phyloP scores from a whole-genome alignment of 352 stramenopile species.

The Phytophthora fragariaefolia region DNA sequence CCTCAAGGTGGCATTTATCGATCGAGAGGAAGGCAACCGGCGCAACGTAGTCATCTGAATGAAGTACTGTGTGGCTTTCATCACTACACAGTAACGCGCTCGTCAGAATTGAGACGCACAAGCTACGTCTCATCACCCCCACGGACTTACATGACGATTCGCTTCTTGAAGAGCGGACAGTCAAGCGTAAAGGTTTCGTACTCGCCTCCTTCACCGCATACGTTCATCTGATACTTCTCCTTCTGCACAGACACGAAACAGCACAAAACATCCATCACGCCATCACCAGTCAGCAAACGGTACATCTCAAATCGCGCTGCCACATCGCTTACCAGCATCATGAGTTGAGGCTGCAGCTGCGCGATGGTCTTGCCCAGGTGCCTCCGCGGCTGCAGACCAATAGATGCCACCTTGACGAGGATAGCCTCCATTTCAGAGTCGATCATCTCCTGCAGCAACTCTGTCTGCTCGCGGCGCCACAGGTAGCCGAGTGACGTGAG shows the following conservation, averaged over 20 bases:
- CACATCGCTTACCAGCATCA: slow-evolving; percentile 64
- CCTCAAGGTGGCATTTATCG: slow-evolving; percentile 88
- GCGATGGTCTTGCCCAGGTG: slow-evolving; percentile 89
- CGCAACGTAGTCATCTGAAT: slow-evolving; percentile 92
- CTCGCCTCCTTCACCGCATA: slow-evolving; percentile 99
- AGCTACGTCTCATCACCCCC: too few relatives aligned
- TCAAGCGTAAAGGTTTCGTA: slow-evolving; percentile 99
- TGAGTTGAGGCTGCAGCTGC: slow-evolving; percentile 90
- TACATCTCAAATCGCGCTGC: slow-evolving; percentile 2
- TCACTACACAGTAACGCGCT: slow-evolving; percentile 54
- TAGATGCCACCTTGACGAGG: slow-evolving; percentile 96
- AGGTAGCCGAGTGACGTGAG: slow-evolving; percentile 96
- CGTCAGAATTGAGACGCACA: background rate
- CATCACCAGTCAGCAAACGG: slow-evolving; percentile 17
- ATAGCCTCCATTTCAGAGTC: slow-evolving; percentile 94
- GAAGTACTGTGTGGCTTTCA: slow-evolving; percentile 91
- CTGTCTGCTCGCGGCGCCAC: slow-evolving; percentile 93
- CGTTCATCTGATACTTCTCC: slow-evolving; percentile 97
- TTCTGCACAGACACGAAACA: slow-evolving; percentile 52
- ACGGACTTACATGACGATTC: slow-evolving; percentile 87
- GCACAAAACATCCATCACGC: slow-evolving; percentile 10
- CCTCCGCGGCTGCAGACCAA: slow-evolving; percentile 88
- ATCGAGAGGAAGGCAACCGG: slow-evolving; percentile 94
- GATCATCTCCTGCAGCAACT: slow-evolving; percentile 96
- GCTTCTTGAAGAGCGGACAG: slow-evolving; percentile 95